A percentile compares a stretch with the other conserved stretches of the same genome.
phyloP scores from a whole-genome alignment of 805 yeast genomes.

The Nakazawaea pomicola region DNA sequence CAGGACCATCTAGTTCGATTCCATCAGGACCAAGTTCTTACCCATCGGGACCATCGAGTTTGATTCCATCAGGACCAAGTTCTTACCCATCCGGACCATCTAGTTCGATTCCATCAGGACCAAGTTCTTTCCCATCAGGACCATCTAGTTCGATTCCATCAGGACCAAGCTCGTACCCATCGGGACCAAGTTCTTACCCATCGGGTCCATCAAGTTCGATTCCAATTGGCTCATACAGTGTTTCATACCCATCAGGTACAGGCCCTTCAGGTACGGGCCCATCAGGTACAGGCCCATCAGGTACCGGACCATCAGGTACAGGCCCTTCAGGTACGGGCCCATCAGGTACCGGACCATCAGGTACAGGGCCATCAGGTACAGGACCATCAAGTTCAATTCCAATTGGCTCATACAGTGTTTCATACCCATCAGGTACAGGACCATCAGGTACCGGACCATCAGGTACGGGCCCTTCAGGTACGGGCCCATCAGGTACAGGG shows the following conservation, averaged over 20 bases:
- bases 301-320: background rate
- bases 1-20: background rate
- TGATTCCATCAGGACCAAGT: background rate
- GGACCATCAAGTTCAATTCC: slow-evolving; percentile 1
- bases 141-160: background rate
- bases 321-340: background rate
- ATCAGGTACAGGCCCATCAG: background rate
- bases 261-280: background rate
- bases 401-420: background rate
- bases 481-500: background rate
- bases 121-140: background rate
- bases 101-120: background rate
- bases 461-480: background rate
- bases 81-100: background rate
- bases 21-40: slow-evolving; percentile 1
- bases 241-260: background rate
- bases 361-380: background rate
- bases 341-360: slow-evolving; percentile 3
- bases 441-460: background rate
- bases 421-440: no score
- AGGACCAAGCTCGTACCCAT: background rate
- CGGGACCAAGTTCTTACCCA: background rate
- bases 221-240: slow-evolving; percentile 8
- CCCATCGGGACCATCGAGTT: slow-evolving; percentile 2
- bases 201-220: slow-evolving; percentile 6